Conservation (phyloP, 2,329 filamentous ascomycete genomes). For the Celoporthe dispersa region DNA sequence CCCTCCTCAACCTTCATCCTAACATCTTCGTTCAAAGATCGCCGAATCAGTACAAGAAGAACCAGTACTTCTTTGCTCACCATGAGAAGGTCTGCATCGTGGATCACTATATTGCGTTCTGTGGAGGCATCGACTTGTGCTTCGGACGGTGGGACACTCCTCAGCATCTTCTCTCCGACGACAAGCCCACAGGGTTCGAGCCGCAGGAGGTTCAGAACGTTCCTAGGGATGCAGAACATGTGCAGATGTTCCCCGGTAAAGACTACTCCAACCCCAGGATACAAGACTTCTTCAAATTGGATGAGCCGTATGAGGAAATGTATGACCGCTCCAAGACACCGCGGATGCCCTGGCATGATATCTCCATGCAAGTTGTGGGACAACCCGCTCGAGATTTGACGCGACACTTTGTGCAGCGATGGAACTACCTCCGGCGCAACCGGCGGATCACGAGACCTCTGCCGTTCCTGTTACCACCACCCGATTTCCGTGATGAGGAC, state of each 20-base stretch:
- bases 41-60: conserved; percentile 97
- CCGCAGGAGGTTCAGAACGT: conserved; percentile 67
- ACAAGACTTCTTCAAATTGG: conserved; percentile 90
- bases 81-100: conserved; percentile 98
- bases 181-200: conserved; percentile 95
- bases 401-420: conserved; percentile 94
- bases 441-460: conserved; percentile 92
- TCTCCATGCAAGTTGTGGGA: conserved; percentile 96
- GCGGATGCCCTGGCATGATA: conserved; percentile 98
- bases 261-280: conserved; percentile 97
- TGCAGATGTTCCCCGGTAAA: conserved; percentile 95
- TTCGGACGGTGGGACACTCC: conserved; percentile 98
- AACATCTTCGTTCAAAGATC: conserved; percentile 97
- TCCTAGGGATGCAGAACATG: conserved; percentile 90
- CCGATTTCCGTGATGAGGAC: conserved; percentile 86
- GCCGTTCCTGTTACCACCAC: conserved; percentile 89
- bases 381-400: conserved; percentile 94
- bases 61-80: conserved; percentile 99
- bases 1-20: conserved; percentile 89
- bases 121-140: conserved; percentile 94
- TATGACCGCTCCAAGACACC: conserved; percentile 89
- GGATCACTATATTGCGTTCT: conserved; percentile 93
- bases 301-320: conserved; percentile 98
- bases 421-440: conserved; percentile 95
- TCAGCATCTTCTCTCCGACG: conserved; percentile 86